A percentile compares a stretch with the other conserved stretches of the same genome.
Conservation (phyloP, 768 basidiomycete genomes). For the Paxillus ammoniavirescens region DNA sequence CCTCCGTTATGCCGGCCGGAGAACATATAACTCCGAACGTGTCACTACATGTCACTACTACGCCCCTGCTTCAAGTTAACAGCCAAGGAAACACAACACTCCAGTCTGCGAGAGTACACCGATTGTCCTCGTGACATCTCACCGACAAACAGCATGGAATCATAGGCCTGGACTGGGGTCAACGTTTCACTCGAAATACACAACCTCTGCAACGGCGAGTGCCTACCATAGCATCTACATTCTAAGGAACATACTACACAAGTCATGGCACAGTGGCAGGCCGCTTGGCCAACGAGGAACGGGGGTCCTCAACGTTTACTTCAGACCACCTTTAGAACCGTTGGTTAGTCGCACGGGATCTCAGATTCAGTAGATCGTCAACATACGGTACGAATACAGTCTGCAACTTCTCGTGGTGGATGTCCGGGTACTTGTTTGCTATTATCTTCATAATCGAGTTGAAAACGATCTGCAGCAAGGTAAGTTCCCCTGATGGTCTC, state of each 20-base stretch:
- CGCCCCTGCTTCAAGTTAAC: too few species aligned
- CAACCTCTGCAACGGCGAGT: not conserved
- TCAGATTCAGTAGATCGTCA: slow-evolving; percentile 11
- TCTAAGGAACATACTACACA: not conserved
- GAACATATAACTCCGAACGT: not conserved
- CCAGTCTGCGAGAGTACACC: too few species aligned
- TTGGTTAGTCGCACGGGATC: slow-evolving; percentile 1
- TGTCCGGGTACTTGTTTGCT: slow-evolving; percentile 56
- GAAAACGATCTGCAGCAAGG: slow-evolving; percentile 57
- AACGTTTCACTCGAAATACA: not conserved
- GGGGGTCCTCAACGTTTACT: slow-evolving; percentile 20
- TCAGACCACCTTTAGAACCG: slow-evolving; percentile 22
- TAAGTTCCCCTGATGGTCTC: slow-evolving; percentile 1
- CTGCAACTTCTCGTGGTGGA: slow-evolving; percentile 62
- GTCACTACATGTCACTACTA: not conserved
- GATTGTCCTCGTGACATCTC: too few species aligned
- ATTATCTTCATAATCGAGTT: slow-evolving; percentile 60
- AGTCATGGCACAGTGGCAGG: slow-evolving; percentile 8
- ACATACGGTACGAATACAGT: slow-evolving; percentile 60
- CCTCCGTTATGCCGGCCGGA: too few species aligned
- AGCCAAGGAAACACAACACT: not conserved
- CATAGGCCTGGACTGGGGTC: too few species aligned
- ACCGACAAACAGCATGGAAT: too few species aligned
- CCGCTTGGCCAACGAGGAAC: slow-evolving; percentile 20
- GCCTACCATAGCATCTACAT: not conserved